phyloP scores from a whole-genome alignment of 257 asterid genomes.

The Catharanthus roseus region DNA sequence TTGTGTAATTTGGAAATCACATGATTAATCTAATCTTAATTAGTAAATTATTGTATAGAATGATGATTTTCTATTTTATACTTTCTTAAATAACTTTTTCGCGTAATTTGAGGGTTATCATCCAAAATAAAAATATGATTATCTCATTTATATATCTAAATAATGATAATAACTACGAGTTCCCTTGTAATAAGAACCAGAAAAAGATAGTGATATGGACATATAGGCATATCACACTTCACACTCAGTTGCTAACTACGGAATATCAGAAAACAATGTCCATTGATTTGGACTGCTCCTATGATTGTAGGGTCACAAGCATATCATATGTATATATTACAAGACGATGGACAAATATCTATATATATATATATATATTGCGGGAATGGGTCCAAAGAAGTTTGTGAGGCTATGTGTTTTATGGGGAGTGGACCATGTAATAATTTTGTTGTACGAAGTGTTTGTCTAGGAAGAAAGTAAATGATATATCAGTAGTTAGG shows the following conservation, averaged over 20 bases:
- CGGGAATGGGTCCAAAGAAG: not conserved
- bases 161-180: too few species aligned
- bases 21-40: too few species aligned
- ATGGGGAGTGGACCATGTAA: slow-evolving; percentile 11
- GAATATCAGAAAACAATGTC: slow-evolving; percentile 5
- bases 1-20: too few species aligned
- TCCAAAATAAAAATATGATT: too few species aligned
- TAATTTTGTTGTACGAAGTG: slow-evolving; percentile 11
- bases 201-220: too few species aligned
- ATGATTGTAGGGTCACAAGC: slow-evolving; percentile 12
- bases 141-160: too few species aligned
- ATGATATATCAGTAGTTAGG: not conserved
- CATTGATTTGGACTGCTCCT: slow-evolving; percentile 10
- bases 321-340: not conserved
- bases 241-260: not conserved
- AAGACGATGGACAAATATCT: too few species aligned
- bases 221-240: not conserved
- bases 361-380: not conserved
- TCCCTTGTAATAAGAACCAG: too few species aligned
- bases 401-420: not conserved
- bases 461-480: not conserved
- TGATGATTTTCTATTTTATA: too few species aligned
- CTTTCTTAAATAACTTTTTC: too few species aligned
- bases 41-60: too few species aligned
- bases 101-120: too few species aligned